Percentiles rank a stretch among this genome's conserved stretches.
Conservation (phyloP, 139 green algal genomes). For the Micractinium conductrix region DNA sequence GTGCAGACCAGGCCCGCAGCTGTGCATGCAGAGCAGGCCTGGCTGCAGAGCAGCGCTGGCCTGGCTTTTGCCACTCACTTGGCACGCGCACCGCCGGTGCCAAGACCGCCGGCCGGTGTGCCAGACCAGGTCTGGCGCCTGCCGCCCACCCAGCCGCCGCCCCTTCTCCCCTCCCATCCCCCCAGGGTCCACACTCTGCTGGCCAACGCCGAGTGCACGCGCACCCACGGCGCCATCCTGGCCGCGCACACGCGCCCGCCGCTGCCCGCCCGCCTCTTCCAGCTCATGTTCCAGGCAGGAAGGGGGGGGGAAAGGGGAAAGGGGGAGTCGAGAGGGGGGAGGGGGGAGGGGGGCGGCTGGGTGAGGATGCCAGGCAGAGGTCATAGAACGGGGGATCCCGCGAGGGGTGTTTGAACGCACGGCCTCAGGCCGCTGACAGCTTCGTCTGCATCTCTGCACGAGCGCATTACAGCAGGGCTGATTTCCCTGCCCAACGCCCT, state of each 20-base stretch:
- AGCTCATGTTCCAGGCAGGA: slow-evolving; percentile 15
- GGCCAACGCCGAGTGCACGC: slow-evolving; percentile 23
- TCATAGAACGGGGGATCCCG: too few species aligned
- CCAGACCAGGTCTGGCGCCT: neutral
- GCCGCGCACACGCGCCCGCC: slow-evolving; percentile 8
- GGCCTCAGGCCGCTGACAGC: too few species aligned
- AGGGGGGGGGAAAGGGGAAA: too few species aligned
- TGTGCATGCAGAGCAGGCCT: neutral
- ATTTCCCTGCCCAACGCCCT: too few species aligned
- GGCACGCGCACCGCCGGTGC: neutral
- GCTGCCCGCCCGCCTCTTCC: slow-evolving; percentile 8
- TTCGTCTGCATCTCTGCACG: too few species aligned
- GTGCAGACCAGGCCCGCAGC: too few species aligned
- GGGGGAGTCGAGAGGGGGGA: too few species aligned
- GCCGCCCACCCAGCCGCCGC: neutral
- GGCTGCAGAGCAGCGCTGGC: neutral
- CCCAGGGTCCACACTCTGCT: slow-evolving; percentile 15
- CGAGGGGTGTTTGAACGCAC: too few species aligned
- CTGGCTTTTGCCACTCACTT: neutral
- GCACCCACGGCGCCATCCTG: slow-evolving; percentile 19
- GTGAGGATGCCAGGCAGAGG: too few species aligned
- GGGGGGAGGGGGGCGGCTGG: too few species aligned
- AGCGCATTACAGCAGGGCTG: too few species aligned
- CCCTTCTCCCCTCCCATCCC: too few species aligned
- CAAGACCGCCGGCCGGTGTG: neutral